Conservation (phyloP, 768 basidiomycete genomes). For the Tulasnella calospora region DNA sequence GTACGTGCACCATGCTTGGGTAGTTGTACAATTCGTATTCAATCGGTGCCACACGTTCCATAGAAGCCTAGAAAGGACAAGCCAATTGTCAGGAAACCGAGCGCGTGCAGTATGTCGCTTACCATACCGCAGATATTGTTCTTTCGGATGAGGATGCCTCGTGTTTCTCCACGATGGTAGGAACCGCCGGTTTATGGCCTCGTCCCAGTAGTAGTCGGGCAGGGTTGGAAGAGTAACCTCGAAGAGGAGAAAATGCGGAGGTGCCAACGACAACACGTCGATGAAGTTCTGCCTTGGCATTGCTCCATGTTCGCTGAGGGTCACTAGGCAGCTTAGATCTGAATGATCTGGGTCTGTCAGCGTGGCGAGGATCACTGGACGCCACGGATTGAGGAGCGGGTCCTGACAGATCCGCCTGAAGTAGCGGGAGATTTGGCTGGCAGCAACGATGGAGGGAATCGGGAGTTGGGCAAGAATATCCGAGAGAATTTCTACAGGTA, state of each 20-base stretch:
- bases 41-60: constrained; percentile 66
- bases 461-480: constrained; percentile 62
- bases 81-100: background rate
- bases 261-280: constrained; percentile 62
- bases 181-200: constrained; percentile 65
- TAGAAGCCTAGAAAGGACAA: constrained; percentile 34
- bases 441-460: constrained; percentile 52
- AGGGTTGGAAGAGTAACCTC: constrained; percentile 66
- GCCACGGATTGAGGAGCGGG: constrained; percentile 67
- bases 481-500: constrained; percentile 23
- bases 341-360: constrained; percentile 35
- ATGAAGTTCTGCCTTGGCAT: constrained; percentile 79
- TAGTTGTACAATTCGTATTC: constrained; percentile 62
- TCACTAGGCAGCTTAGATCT: constrained; percentile 42
- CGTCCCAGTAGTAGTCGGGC: constrained; percentile 64
- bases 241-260: constrained; percentile 58
- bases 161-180: constrained; percentile 70
- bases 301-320: constrained; percentile 56
- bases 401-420: constrained; percentile 52
- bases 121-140: constrained; percentile 56
- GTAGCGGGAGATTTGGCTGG: constrained; percentile 58
- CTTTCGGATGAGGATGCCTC: constrained; percentile 60
- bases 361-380: constrained; percentile 59
- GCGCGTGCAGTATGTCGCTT: constrained; percentile 10
- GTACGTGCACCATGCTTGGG: constrained; percentile 81